phyloP scores from a whole-genome alignment of 176 grass and related monocot species.

The Oryza coarctata region DNA sequence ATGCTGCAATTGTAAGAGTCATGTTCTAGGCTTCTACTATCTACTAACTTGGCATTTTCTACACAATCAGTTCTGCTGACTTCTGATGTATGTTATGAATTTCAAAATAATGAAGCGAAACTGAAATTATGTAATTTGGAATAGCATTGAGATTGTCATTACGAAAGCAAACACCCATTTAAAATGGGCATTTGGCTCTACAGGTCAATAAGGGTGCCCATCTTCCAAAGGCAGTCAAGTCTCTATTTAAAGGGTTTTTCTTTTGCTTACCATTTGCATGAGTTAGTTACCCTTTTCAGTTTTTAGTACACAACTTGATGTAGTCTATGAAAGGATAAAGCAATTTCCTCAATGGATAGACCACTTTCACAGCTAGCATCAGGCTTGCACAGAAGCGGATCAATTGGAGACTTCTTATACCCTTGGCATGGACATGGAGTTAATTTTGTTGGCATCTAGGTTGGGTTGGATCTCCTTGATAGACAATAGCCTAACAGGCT shows the following conservation, averaged over 20 bases:
- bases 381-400: neutral
- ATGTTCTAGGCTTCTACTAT: neutral
- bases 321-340: neutral
- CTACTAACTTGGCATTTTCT: neutral
- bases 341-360: neutral
- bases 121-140: neutral
- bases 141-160: neutral
- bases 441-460: neutral
- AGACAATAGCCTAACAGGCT: no score
- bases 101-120: neutral
- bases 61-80: neutral
- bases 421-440: neutral
- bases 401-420: neutral
- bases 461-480: neutral
- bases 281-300: neutral
- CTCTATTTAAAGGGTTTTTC: neutral
- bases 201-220: neutral
- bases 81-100: slow-evolving; percentile 3
- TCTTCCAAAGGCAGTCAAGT: neutral
- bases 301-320: neutral
- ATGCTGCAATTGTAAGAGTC: neutral
- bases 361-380: neutral
- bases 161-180: neutral
- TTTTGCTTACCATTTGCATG: neutral
- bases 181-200: neutral